These are phyloP conservation scores for Hordeum vulgare DNA, from an alignment of 176 grass and related monocot genomes.

Conservation along the genomic window MorexV3_pseudomolecules_assembly NC_058522.1:510569345-510569844, in stretches of 20 bases:
- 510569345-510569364: neutral
- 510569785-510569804: neutral
- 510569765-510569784: neutral
- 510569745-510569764: neutral
- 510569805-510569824: slow-evolving; percentile 1
- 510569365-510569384: neutral
- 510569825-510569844: neutral
- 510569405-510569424: neutral
- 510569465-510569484: neutral
- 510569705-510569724: neutral
- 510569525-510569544: neutral
- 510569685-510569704: neutral
- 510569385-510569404: neutral
- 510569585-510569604: neutral
- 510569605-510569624: neutral
- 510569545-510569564: neutral
- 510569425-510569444: neutral
- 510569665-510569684: neutral
- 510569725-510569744: neutral
- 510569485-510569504: neutral
- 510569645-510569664: neutral
- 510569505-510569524: neutral
- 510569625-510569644: neutral
- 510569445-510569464: neutral
- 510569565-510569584: neutral